Conservation (phyloP, 2,329 filamentous ascomycete genomes). For the Aspergillus ochraceoroseus region DNA sequence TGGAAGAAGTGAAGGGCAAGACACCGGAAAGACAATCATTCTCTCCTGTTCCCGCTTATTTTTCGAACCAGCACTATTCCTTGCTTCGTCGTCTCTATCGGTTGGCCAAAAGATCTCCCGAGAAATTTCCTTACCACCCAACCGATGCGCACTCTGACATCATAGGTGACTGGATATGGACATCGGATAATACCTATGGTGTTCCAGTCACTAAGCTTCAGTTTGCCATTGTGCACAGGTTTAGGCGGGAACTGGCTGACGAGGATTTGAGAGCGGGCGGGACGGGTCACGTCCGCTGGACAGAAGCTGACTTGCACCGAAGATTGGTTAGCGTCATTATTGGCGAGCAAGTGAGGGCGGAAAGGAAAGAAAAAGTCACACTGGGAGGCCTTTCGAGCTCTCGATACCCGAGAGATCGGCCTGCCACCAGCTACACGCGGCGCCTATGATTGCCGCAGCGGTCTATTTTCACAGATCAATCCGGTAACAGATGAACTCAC, state of each 20-base stretch:
- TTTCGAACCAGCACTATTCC: slow-evolving; percentile 41
- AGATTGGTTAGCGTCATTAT: slow-evolving; percentile 46
- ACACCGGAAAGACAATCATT: slow-evolving; percentile 22
- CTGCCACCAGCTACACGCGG: slow-evolving; percentile 27
- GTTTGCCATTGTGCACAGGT: slow-evolving; percentile 41
- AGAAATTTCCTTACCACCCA: slow-evolving; percentile 37
- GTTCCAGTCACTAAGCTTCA: slow-evolving; percentile 42
- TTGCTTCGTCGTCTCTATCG: slow-evolving; percentile 39
- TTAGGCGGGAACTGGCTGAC: slow-evolving; percentile 36
- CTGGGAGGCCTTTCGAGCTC: slow-evolving; percentile 13
- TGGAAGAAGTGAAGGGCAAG: slow-evolving; percentile 1
- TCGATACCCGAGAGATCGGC: slow-evolving; percentile 11
- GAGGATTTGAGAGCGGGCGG: slow-evolving; percentile 36
- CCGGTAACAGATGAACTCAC: no score
- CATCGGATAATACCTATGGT: slow-evolving; percentile 39
- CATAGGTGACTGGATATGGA: slow-evolving; percentile 43
- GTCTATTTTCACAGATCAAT: background rate
- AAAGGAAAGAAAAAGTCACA: slow-evolving; percentile 35
- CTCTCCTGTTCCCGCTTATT: slow-evolving; percentile 38
- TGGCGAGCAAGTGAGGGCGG: slow-evolving; percentile 44
- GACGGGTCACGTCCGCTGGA: slow-evolving; percentile 41
- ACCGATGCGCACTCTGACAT: slow-evolving; percentile 35
- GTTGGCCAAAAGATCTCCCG: slow-evolving; percentile 36
- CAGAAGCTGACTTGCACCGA: slow-evolving; percentile 42
- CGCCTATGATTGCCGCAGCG: slow-evolving; percentile 19